A percentile compares a stretch with the other conserved stretches of the same genome.
phyloP scores from a whole-genome alignment of 2,329 filamentous ascomycete species.

The Myrmaecium sp. region DNA sequence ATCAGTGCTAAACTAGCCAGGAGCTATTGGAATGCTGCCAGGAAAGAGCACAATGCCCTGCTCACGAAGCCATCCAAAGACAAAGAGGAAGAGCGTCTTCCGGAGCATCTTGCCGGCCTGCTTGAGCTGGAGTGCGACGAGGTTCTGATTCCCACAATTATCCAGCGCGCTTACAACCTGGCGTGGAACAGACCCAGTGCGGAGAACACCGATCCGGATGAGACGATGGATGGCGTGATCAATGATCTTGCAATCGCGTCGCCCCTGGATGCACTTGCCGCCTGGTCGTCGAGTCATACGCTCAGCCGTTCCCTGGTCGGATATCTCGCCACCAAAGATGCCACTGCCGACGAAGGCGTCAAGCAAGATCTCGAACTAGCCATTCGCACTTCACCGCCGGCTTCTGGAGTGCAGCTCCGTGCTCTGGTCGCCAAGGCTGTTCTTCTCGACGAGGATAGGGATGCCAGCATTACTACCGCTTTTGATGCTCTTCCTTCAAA shows the following conservation, averaged over 20 bases:
- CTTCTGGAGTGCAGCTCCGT: constrained; percentile 50
- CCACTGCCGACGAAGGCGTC: constrained; percentile 25
- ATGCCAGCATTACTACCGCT: constrained; percentile 33
- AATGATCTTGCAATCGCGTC: constrained; percentile 74
- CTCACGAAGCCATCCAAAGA: constrained; percentile 18
- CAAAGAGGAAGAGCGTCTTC: constrained; percentile 47
- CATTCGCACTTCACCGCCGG: constrained; percentile 56
- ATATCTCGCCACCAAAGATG: constrained; percentile 37
- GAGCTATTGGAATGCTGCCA: constrained; percentile 67
- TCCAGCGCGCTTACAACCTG: constrained; percentile 76
- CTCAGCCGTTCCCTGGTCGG: constrained; percentile 52
- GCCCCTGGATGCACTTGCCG: constrained; percentile 75
- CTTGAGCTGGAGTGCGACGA: constrained; percentile 68
- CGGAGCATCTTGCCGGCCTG: constrained; percentile 58
- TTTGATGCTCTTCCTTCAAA: constrained; percentile 33
- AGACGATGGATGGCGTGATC: constrained; percentile 66
- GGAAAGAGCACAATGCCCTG: constrained; percentile 38
- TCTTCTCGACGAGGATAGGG: constrained; percentile 35
- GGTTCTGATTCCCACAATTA: constrained; percentile 59
- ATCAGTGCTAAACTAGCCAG: constrained; percentile 58
- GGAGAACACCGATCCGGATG: constrained; percentile 46
- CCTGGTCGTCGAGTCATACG: constrained; percentile 70
- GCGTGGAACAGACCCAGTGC: constrained; percentile 71
- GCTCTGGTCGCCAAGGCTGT: constrained; percentile 42
- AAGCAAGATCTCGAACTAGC: constrained; percentile 48